Percentiles rank a stretch among this genome's conserved stretches.
These are phyloP conservation scores for Malus hybrid DNA, from an alignment of 331 rosid genomes.

Conservation along the genomic window DNA sequence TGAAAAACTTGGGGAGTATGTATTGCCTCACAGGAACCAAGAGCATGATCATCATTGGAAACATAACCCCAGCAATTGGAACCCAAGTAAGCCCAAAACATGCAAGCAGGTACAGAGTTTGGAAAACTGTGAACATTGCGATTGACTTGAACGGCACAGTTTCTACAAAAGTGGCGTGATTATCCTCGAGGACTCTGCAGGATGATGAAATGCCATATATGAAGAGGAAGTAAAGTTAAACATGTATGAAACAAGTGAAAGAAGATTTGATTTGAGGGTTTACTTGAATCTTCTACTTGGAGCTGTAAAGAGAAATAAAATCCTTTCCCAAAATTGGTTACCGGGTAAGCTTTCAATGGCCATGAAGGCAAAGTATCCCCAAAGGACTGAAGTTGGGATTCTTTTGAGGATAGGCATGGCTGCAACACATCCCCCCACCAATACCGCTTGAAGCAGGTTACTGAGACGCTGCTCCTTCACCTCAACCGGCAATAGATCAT, in stretches of 20 bases:
- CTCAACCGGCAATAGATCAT: no score
- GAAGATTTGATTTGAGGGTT: background rate
- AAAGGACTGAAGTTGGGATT: no score
- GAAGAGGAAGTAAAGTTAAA: background rate
- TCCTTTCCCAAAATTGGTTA: constrained; percentile 98
- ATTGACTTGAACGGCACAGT: constrained; percentile 92
- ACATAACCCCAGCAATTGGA: constrained; percentile 94
- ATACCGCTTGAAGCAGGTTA: no score
- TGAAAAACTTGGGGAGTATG: constrained; percentile 80
- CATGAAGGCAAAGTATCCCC: constrained; percentile 44
- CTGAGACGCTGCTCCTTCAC: no score
- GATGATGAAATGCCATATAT: constrained; percentile 5
- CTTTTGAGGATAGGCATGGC: no score
- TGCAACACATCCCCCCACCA: no score
- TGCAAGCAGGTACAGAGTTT: constrained; percentile 62
- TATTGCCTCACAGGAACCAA: constrained; percentile 86
- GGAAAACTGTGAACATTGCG: constrained; percentile 70
- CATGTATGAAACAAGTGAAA: background rate
- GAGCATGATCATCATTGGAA: constrained; percentile 95
- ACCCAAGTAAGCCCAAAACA: constrained; percentile 98
- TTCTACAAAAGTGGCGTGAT: constrained; percentile 92
- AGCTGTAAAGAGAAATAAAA: constrained; percentile 82
- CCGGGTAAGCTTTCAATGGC: constrained; percentile 98
- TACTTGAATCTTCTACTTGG: constrained; percentile 97
- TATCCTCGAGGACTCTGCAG: constrained; percentile 89